Conservation (phyloP, 2,329 filamentous ascomycete species). For the Escovopsis weberi region DNA sequence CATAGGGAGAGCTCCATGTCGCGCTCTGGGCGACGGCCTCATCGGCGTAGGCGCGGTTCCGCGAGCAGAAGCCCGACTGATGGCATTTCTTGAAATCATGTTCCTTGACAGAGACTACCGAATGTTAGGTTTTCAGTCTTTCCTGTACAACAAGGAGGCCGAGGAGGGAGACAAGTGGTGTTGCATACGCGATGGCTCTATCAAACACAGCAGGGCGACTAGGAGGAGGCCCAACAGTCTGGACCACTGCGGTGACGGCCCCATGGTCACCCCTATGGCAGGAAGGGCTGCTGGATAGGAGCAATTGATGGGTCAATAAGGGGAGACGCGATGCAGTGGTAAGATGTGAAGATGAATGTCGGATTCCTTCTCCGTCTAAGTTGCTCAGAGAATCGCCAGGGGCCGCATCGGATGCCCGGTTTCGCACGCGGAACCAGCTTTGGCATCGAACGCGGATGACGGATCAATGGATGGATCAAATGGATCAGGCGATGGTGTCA, state of each 20-base stretch:
- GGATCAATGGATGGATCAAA: too few species aligned
- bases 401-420: too few species aligned
- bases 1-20: slow-evolving; percentile 69
- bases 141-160: slow-evolving; percentile 8
- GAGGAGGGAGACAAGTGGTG: not conserved
- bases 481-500: too few species aligned
- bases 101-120: slow-evolving; percentile 70
- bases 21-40: slow-evolving; percentile 48
- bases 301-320: not conserved
- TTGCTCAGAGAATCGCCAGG: too few species aligned
- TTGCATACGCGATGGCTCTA: slow-evolving; percentile 50
- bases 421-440: not conserved
- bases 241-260: slow-evolving; percentile 49
- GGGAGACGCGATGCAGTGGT: too few species aligned
- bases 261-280: slow-evolving; percentile 33
- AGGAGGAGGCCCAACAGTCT: slow-evolving; percentile 43
- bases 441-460: too few species aligned
- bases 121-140: not conserved
- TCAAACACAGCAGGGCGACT: slow-evolving; percentile 40
- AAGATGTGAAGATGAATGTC: too few species aligned
- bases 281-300: not conserved
- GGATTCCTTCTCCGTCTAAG: too few species aligned
- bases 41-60: slow-evolving; percentile 84
- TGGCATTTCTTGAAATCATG: slow-evolving; percentile 95
- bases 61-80: slow-evolving; percentile 93